A percentile compares a stretch with the other conserved stretches of the same genome.
Evolutionary conservation across 495 filamentous ascomycete genomes (phyloP).

Genomic region (Geoglossum glabrum): DNA sequence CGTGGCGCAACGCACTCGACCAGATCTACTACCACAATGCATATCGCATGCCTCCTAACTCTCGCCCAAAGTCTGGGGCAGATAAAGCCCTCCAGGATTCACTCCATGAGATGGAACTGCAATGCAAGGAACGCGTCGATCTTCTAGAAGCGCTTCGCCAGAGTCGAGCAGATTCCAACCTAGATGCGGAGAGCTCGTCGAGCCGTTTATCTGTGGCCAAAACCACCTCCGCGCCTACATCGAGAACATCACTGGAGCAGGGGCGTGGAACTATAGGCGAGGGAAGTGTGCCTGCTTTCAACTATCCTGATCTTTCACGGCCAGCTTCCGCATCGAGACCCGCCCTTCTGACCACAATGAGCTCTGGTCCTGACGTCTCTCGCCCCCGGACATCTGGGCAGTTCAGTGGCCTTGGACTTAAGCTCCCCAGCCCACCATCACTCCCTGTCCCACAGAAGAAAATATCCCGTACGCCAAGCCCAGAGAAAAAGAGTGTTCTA

Average conservation of each 20-base stretch:
- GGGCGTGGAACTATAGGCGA: conserved; percentile 46
- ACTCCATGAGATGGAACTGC: conserved; percentile 61
- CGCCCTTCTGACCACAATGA: conserved; percentile 25
- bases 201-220: conserved; percentile 12
- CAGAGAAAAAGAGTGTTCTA: conserved; percentile 64
- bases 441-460: conserved; percentile 16
- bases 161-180: conserved; percentile 25
- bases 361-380: conserved; percentile 24
- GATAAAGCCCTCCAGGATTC: conserved; percentile 69
- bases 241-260: conserved; percentile 7
- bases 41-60: conserved; percentile 45
- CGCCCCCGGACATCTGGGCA: background rate
- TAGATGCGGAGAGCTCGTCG: conserved; percentile 14
- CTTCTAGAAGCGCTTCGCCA: conserved; percentile 61
- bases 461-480: conserved; percentile 48
- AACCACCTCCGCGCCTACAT: background rate
- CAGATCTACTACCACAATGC: conserved; percentile 80
- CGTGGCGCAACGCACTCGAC: conserved; percentile 80
- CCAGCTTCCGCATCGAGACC: conserved; percentile 37
- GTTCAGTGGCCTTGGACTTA: background rate
- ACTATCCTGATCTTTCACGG: conserved; percentile 55
- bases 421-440: background rate
- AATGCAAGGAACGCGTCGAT: conserved; percentile 87
- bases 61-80: conserved; percentile 60
- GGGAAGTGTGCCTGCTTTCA: conserved; percentile 60